Evolutionary conservation across 345 rosid species (phyloP), one percentile per base, ranked within the genome.

Genomic region (Acer negundo): DNA sequence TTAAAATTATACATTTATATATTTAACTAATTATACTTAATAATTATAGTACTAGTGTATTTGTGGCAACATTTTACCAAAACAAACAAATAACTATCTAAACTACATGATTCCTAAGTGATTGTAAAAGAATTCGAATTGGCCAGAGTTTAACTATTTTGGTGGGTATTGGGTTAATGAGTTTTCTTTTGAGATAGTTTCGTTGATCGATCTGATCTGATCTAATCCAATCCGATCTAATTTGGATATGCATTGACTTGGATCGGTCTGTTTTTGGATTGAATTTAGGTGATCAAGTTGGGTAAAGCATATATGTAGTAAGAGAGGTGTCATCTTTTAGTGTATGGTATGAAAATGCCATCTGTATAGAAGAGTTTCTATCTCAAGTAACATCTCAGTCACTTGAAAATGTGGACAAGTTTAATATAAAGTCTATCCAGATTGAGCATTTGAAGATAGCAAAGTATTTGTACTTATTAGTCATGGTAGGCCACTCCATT

Each of bases 311-410:
- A 58, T 47, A 49, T 42, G 53, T 61, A 42, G 75, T 26, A 61
- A 71, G 17, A 79, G 55, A 26, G 75, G 72, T 74, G 73, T 79
- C 75, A 62, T 23, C 69, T 67, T 71, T 71, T 38, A 10, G 35
- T 20, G 17, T 12, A 13, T 49, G 2, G 10, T 13, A 49, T 49
- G 13, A 13, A 49, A 49, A 49, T 13, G 73, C 76, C 83, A 70
- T 76, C 35, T 58, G 47, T 70, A 10, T 28, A 7, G 3, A 0
- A 10, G 2, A 42, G 75, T 69, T 67, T 38, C 76, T 23, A 40
- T 72, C 74, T 49, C 40, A 3, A 28, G 31, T 28, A 28, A 13
- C 10, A 13, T 24, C 53, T 47, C 8, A n/a, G 44, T 7, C 49
- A 42, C 76, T 47, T 58, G 69, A 61, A 68, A 64, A 55, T 2